A percentile compares a stretch with the other conserved stretches of the same genome.
Conservation (phyloP, 2,329 filamentous ascomycete species). For the Sporothrix pallida region DNA sequence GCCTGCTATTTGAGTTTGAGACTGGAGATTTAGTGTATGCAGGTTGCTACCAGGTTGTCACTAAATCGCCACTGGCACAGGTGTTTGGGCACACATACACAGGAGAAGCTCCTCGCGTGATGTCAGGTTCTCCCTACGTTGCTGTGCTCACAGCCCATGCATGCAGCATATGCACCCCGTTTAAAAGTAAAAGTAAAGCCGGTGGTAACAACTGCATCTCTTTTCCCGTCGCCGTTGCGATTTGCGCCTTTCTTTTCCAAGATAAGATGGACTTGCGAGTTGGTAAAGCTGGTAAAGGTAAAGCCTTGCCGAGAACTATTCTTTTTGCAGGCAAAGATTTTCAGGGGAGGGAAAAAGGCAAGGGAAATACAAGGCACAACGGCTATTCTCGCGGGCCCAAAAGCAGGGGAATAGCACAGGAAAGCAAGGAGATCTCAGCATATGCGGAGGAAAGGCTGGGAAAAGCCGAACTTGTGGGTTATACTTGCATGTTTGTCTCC, state of each 20-base stretch:
- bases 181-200: background rate
- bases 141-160: background rate
- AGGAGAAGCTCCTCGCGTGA: background rate
- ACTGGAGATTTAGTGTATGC: background rate
- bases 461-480: constrained; percentile 1
- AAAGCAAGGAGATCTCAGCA: background rate
- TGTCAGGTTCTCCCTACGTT: background rate
- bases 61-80: background rate
- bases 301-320: background rate
- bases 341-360: background rate
- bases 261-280: background rate
- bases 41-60: background rate
- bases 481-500: background rate
- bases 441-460: background rate
- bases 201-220: background rate
- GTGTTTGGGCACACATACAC: too few relatives aligned
- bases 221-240: background rate
- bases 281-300: too few relatives aligned
- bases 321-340: constrained; percentile 20
- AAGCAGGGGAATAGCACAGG: background rate
- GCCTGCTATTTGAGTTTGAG: background rate
- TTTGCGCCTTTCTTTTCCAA: background rate
- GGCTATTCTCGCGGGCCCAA: background rate
- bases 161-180: background rate
- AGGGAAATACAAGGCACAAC: background rate